A percentile compares a stretch with the other conserved stretches of the same genome.
Conservation (phyloP, 179 eudicot genomes). For the Pouteria campechiana region DNA sequence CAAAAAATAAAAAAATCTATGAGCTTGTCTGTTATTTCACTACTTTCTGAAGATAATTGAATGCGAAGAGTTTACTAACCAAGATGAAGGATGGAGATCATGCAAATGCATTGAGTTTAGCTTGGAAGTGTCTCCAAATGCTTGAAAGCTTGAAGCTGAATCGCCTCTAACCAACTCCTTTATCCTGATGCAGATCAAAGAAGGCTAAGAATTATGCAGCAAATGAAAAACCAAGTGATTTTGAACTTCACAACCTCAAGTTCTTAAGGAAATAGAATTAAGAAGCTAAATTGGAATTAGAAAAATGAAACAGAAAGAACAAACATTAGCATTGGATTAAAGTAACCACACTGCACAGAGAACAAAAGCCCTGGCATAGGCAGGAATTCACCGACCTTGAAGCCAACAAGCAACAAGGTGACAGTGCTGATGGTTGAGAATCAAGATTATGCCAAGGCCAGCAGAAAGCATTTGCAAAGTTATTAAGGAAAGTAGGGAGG, state of each 20-base stretch:
- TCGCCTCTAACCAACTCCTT: conserved; percentile 30
- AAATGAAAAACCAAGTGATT: background rate
- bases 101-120: conserved; percentile 17
- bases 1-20: background rate
- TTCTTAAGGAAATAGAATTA: background rate
- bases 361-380: too few relatives aligned
- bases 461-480: too few relatives aligned
- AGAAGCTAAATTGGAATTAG: background rate
- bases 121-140: conserved; percentile 31
- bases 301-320: background rate
- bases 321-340: too few relatives aligned
- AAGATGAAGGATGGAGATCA: conserved; percentile 37
- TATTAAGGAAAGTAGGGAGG: too few relatives aligned
- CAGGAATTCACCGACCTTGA: too few relatives aligned
- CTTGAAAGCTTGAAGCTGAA: conserved; percentile 14
- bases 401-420: too few relatives aligned
- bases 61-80: conserved; percentile 21
- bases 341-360: too few relatives aligned
- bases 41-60: too few relatives aligned
- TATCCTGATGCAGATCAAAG: conserved; percentile 20
- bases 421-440: too few relatives aligned
- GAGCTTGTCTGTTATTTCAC: background rate
- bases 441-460: too few relatives aligned
- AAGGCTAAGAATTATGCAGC: background rate
- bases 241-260: background rate